Percentiles rank a stretch among this genome's conserved stretches.
These are phyloP conservation scores for Melampsora abietis-canadensis DNA, from an alignment of 1,284 basidiomycete genomes.

Conservation along the genomic window DNA sequence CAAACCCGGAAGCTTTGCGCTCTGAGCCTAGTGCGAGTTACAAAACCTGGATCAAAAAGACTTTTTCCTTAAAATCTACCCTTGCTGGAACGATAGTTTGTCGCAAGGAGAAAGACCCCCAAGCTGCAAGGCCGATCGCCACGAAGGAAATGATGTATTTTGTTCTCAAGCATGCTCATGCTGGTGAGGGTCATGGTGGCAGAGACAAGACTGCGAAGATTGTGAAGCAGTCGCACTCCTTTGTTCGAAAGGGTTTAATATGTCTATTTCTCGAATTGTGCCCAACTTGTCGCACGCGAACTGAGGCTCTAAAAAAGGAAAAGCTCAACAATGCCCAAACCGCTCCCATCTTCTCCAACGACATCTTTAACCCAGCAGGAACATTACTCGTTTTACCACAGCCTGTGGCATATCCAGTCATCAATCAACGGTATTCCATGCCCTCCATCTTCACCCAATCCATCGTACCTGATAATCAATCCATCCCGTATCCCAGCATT, in stretches of 20 bases:
- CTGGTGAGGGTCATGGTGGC: slow-evolving; percentile 34
- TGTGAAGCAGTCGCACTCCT: slow-evolving; percentile 24
- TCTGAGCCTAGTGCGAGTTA: slow-evolving; percentile 21
- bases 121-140: slow-evolving; percentile 9
- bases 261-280: slow-evolving; percentile 34
- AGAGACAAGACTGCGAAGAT: slow-evolving; percentile 29
- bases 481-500: background rate
- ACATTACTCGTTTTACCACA: background rate
- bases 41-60: slow-evolving; percentile 28
- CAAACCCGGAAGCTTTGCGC: slow-evolving; percentile 13
- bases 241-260: slow-evolving; percentile 30
- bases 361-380: background rate
- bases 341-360: background rate
- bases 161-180: slow-evolving; percentile 33
- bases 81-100: slow-evolving; percentile 14
- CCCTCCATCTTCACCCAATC: background rate
- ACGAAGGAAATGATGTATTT: slow-evolving; percentile 29
- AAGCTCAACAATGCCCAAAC: background rate
- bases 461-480: background rate
- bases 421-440: background rate
- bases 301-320: slow-evolving; percentile 26
- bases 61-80: slow-evolving; percentile 18
- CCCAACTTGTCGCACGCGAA: slow-evolving; percentile 29
- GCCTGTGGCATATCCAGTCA: background rate
- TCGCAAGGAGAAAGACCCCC: slow-evolving; percentile 27